Evolutionary conservation across 345 rosid species (phyloP).

Genomic region (Limnanthes douglasii): DNA sequence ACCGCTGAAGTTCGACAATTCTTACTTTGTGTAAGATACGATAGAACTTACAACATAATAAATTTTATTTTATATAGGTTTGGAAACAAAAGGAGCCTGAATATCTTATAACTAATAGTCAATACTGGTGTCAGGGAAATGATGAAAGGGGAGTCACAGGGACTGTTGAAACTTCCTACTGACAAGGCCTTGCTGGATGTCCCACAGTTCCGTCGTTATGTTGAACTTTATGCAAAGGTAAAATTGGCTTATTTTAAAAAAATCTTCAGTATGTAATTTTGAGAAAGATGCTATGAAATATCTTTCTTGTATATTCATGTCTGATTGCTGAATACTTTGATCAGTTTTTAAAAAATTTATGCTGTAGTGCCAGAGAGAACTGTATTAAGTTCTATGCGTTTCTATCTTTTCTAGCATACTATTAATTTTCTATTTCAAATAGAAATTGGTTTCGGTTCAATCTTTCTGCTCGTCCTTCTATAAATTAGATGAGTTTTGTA

Average conservation of each 20-base stretch:
- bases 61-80: neutral
- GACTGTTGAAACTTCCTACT: constrained; percentile 74
- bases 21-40: constrained; percentile 71
- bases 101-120: neutral
- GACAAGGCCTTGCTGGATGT: constrained; percentile 66
- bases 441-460: too few species aligned
- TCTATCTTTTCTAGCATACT: too few species aligned
- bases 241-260: neutral
- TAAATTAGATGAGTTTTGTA: too few species aligned
- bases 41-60: neutral
- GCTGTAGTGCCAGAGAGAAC: too few species aligned
- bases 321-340: too few species aligned
- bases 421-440: too few species aligned
- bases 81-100: neutral
- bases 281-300: too few species aligned
- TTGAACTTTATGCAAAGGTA: constrained; percentile 83
- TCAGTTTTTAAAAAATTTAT: too few species aligned
- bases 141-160: constrained; percentile 64
- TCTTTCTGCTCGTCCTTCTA: too few species aligned
- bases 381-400: too few species aligned
- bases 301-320: too few species aligned
- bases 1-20: constrained; percentile 86
- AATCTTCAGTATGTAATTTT: too few species aligned
- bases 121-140: constrained; percentile 32
- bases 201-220: constrained; percentile 50